Evolutionary conservation across 805 yeast genomes (phyloP).

Genomic region (Yarrowia osloensis): DNA sequence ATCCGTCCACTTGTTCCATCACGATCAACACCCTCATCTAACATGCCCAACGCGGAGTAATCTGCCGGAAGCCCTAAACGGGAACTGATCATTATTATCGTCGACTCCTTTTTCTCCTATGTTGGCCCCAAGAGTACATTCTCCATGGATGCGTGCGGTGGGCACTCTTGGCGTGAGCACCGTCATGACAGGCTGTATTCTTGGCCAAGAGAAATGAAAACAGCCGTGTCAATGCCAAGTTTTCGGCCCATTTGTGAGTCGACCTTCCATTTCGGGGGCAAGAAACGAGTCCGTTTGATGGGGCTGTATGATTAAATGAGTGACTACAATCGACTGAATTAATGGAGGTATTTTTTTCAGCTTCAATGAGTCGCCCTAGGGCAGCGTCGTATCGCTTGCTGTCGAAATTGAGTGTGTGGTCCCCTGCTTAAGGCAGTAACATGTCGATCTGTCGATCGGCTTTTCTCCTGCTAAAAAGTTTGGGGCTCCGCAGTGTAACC

Average conservation of each 20-base stretch:
- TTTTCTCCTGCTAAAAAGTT: neutral
- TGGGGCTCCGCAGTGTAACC: neutral
- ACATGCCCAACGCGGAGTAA: neutral
- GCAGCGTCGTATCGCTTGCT: neutral
- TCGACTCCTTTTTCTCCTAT: neutral
- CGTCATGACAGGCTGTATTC: neutral
- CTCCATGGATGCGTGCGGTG: neutral
- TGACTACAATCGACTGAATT: too few relatives aligned
- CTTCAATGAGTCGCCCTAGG: too few relatives aligned
- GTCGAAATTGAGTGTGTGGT: neutral
- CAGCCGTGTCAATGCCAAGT: neutral
- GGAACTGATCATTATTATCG: neutral
- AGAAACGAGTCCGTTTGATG: too few relatives aligned
- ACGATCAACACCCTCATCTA: too few relatives aligned
- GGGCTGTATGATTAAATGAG: too few relatives aligned
- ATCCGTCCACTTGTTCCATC: too few relatives aligned
- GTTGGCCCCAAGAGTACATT: neutral
- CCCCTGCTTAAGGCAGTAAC: slow-evolving; percentile 15
- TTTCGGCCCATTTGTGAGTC: neutral
- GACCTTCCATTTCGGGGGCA: neutral
- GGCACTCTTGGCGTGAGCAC: neutral
- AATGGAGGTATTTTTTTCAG: too few relatives aligned
- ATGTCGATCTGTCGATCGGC: neutral
- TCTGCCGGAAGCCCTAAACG: neutral
- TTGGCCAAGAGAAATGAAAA: too few relatives aligned